Evolutionary conservation across 2,329 filamentous ascomycete species (phyloP), one percentile per base, ranked within the genome.

Genomic region (Emergomyces orientalis): DNA sequence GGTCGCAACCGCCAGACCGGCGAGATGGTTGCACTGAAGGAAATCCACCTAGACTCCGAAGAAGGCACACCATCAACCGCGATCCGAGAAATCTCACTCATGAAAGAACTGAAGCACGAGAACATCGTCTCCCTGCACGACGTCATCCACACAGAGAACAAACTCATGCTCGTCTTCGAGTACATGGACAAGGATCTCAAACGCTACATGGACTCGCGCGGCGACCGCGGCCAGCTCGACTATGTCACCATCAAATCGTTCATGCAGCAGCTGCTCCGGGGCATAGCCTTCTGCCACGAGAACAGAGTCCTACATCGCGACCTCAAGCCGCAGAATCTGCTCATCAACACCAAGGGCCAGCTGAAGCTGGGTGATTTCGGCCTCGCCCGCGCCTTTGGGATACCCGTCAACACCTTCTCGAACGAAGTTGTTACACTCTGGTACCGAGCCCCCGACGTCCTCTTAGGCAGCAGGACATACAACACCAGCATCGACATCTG

Each of bases 401-500:
- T 97, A 65, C 93, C 93, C 0, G 93, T 97, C 71, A 97, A 97
- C 74, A 97, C 93, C 22, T 97, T 97, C 78, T 95, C 90, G 60
- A 97, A 97, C 75, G 93, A 97, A 77, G 93, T 97, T 63, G 93
- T 97, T 52, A 97, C 94, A 0, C 82, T 97, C 22, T 97, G 93
- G 93, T 99, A 99, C 76, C 89, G 94, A 52, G 94, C 94, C 0
- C 94, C 94, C 0, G 94, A 99, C 71, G 94, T 99, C 56, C 84
- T 99, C 60, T 84, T 99, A 55, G 94, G 94, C 60, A 94, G 89
- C 71, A 83, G 94, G 67, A 97, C 94, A 27, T 99, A 99, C 80
- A 99, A 96, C 78, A 99, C 94, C n/a, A 96, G 91, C 78, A 97
- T 99, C 75, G 94, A 99, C 72, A 97, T 99, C 74, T 99, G 94